phyloP scores from a whole-genome alignment of 345 rosid genomes.

The Pugionium cornutum region DNA sequence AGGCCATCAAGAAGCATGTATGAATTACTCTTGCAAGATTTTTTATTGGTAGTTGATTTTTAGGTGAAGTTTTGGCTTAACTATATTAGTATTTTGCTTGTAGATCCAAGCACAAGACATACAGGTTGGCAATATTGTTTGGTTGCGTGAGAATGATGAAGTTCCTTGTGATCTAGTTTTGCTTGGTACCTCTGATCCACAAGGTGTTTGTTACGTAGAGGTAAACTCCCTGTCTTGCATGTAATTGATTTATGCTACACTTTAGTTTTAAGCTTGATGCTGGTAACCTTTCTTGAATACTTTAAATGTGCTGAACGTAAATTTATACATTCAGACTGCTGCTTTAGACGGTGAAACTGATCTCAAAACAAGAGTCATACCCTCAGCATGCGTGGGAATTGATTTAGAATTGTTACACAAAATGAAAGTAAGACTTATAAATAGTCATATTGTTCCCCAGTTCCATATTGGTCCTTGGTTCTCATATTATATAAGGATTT shows the following conservation, averaged over 20 bases:
- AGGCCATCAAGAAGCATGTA: slow-evolving; percentile 84
- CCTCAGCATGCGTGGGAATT: slow-evolving; percentile 88
- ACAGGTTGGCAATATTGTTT: slow-evolving; percentile 81
- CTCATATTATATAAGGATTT: background rate
- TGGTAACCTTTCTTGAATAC: slow-evolving; percentile 16
- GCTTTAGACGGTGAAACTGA: slow-evolving; percentile 98
- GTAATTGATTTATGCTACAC: slow-evolving; percentile 9
- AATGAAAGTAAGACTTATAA: slow-evolving; percentile 64
- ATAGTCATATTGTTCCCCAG: background rate
- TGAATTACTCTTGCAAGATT: slow-evolving; percentile 24
- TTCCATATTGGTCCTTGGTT: slow-evolving; percentile 2
- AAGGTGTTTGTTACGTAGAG: slow-evolving; percentile 92
- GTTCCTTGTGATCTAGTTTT: slow-evolving; percentile 98
- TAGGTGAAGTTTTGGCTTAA: slow-evolving; percentile 13
- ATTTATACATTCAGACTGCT: slow-evolving; percentile 65
- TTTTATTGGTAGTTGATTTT: slow-evolving; percentile 2
- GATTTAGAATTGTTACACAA: slow-evolving; percentile 86
- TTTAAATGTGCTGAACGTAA: slow-evolving; percentile 30
- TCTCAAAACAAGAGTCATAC: slow-evolving; percentile 87
- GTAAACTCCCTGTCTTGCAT: slow-evolving; percentile 40
- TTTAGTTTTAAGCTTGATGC: slow-evolving; percentile 13
- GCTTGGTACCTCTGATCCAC: slow-evolving; percentile 91
- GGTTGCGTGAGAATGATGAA: slow-evolving; percentile 99
- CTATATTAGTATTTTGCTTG: slow-evolving; percentile 34
- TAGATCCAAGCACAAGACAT: slow-evolving; percentile 92